Conservation (phyloP, 139 green algal species). For the Chara braunii region DNA sequence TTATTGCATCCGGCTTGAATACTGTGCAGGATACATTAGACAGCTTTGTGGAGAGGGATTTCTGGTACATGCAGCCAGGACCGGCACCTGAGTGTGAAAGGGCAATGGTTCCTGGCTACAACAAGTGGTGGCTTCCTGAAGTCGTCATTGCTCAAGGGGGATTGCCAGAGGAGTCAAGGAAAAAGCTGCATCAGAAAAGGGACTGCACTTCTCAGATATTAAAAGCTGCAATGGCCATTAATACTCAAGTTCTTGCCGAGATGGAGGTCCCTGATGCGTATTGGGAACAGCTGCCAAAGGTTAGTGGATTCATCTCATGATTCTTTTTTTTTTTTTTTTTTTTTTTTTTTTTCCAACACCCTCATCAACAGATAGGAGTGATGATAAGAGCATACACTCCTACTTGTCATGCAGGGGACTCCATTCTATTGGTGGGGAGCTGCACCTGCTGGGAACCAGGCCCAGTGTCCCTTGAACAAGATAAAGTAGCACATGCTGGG, state of each 20-base stretch:
- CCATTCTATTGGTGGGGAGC: too few species aligned
- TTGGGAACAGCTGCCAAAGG: constrained; percentile 24
- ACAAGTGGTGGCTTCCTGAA: not conserved
- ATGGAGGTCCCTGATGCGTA: constrained; percentile 21
- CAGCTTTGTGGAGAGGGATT: not conserved
- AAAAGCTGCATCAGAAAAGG: constrained; percentile 2
- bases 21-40: constrained; percentile 12
- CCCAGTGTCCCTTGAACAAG: too few species aligned
- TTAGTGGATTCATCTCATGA: too few species aligned
- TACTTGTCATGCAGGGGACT: too few species aligned
- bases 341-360: too few species aligned
- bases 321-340: too few species aligned
- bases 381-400: too few species aligned
- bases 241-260: constrained; percentile 16
- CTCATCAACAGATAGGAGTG: too few species aligned
- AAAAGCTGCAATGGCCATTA: constrained; percentile 28
- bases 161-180: not conserved
- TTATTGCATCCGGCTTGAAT: not conserved
- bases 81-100: not conserved
- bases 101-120: not conserved
- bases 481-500: too few species aligned
- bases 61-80: constrained; percentile 11
- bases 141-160: not conserved
- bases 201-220: constrained; percentile 13
- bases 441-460: too few species aligned